Evolutionary conservation across 768 basidiomycete species (phyloP), one percentile per base, ranked within the genome.

Genomic region (Fomitopsis serialis): DNA sequence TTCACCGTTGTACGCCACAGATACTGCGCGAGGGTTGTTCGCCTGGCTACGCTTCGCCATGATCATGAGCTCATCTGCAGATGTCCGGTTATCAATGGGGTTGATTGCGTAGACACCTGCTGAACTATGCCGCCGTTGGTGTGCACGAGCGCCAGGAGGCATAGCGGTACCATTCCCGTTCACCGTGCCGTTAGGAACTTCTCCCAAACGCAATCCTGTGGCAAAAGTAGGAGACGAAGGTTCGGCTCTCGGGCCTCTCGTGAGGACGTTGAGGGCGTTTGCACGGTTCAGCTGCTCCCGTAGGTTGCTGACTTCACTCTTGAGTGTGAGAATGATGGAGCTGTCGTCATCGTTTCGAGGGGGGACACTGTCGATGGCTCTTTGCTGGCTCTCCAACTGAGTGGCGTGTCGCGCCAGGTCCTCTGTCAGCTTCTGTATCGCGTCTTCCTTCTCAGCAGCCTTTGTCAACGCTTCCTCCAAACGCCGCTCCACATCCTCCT

Each of bases 281-380:
- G 92, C 85, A 29, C 96, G 84, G 62, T 95, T 95, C 58, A 98
- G 83, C 66, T 98, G 96, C 66, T 99, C 97, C 54, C 93, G 91
- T 27, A 98, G 79, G 62, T 74, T 87, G 70, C 87, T 85, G 60
- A 99, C 87, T 75, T 99, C 97, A 60, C 83, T 89, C 70, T 96
- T 94, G 61, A 99, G 81, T 0, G 87, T 87, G 58, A 84, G 74
- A 57, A 98, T 92, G 40, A 96, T 87, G 15, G 89, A 87, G 58
- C 75, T 84, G 64, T 98, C 93, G 60, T 97, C 95, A 4, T 81
- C 79, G 45, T 80, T 85, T 58, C 85, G 81, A 44, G 73, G 70
- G 6, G 89, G 85, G 0, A 81, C 74, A 49, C 69, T 62, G 45
- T 92, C 90, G 34, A 87, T 75, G 13, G 80, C 72, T 58, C 82